A percentile compares a stretch with the other conserved stretches of the same genome.
These are phyloP conservation scores for Lecanicillium sp. DNA, from an alignment of 2,329 filamentous ascomycete genomes.

Conservation along the genomic window DNA sequence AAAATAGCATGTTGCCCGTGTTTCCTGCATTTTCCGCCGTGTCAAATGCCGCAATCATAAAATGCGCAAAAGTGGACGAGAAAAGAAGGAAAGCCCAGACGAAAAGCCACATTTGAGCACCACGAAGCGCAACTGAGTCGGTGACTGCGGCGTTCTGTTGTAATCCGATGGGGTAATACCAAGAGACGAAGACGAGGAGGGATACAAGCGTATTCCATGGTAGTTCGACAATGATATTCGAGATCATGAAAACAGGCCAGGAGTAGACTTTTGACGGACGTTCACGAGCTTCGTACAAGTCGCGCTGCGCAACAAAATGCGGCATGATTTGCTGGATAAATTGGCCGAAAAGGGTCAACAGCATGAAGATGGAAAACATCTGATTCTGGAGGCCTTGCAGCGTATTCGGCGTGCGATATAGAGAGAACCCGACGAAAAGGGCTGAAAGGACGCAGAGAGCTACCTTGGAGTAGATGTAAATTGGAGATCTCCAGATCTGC, in stretches of 20 bases:
- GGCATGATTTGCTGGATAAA: slow-evolving; percentile 64
- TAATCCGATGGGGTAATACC: slow-evolving; percentile 81
- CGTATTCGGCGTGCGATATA: slow-evolving; percentile 54
- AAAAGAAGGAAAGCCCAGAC: slow-evolving; percentile 72
- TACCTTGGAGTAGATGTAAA: slow-evolving; percentile 67
- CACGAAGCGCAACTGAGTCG: slow-evolving; percentile 58
- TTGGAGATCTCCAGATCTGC: slow-evolving; percentile 72
- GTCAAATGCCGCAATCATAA: slow-evolving; percentile 70
- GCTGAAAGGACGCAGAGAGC: slow-evolving; percentile 43
- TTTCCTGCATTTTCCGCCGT: slow-evolving; percentile 70
- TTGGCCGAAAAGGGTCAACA: slow-evolving; percentile 62
- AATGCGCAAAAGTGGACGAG: slow-evolving; percentile 71
- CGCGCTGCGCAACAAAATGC: slow-evolving; percentile 61
- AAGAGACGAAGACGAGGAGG: slow-evolving; percentile 68
- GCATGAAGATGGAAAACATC: slow-evolving; percentile 67
- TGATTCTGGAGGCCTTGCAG: slow-evolving; percentile 64
- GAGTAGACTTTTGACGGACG: slow-evolving; percentile 61
- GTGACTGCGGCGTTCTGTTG: slow-evolving; percentile 61
- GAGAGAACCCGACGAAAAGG: slow-evolving; percentile 65
- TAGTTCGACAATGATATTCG: slow-evolving; percentile 49
- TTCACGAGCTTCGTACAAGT: slow-evolving; percentile 65
- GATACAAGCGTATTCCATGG: slow-evolving; percentile 66
- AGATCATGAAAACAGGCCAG: slow-evolving; percentile 58
- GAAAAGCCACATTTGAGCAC: slow-evolving; percentile 72
- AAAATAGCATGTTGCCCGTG: slow-evolving; percentile 68